Evolutionary conservation across 2,329 filamentous ascomycete species (phyloP), one percentile per base, ranked within the genome.

Genomic region (Pseudogymnoascus sp.): DNA sequence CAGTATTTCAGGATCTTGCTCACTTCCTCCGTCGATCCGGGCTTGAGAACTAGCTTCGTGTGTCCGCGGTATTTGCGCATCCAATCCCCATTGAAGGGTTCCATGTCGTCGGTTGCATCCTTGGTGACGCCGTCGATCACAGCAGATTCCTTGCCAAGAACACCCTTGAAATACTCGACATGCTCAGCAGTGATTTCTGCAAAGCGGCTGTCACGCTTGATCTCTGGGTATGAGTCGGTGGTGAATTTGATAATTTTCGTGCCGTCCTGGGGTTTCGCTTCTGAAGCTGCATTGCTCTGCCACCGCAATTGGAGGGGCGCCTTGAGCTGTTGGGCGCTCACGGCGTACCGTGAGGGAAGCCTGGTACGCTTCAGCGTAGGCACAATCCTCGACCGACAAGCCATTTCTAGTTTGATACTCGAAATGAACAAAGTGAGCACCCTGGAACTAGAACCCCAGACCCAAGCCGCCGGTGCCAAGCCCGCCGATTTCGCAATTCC

Each of bases 21-120:
- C 68, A 97, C 90, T 75, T 99, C 88, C 69, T 93, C 86, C 0
- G 90, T 93, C 14, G 84, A 88, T 59, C 81, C 83, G 9, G 94
- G 94, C 76, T 91, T 95, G 64, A 99, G 77, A 4, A 97, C 91
- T 25, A 99, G 78, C 70, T 87, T 85, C 64, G 90, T 86, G 75
- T 97, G 91, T 30, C 94, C 95, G 64, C 90, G 87, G 78, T 96
- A 99, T 77, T 99, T 99, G 75, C 90, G 87, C 92, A 99, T 97
- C 94, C 95, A 99, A 77, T 99, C 94, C 72, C 87, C 85, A 75
- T 99, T 99, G 81, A 91, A 99, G 6, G 89, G 83, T 72, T 94
- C 90, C 66, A 97, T 81, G 71, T 97, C 94, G 68, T 90, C 89
- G 2, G 80, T 77, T 12, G 85, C 85, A 74, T 92, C 85, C 67